A percentile compares a stretch with the other conserved stretches of the same genome.
These are phyloP conservation scores for Neoboletus subvelutipes DNA, from an alignment of 768 basidiomycete species.

Conservation along the genomic window DNA sequence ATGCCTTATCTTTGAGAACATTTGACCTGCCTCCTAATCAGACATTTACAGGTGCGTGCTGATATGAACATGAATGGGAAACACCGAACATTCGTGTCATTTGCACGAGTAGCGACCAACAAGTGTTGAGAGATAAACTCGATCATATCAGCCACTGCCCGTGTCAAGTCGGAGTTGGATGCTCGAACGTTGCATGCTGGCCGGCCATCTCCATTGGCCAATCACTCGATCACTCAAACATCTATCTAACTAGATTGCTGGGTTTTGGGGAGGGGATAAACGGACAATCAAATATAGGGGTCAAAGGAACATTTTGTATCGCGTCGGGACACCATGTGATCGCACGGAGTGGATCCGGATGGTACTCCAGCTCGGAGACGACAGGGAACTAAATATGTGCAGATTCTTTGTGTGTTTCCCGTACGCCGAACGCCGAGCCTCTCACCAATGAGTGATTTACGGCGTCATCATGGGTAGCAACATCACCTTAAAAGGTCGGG, in stretches of 20 bases:
- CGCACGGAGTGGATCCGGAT: constrained; percentile 8
- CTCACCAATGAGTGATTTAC: constrained; percentile 11
- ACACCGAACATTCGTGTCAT: constrained; percentile 17
- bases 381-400: constrained; percentile 9
- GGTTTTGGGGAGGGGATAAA: constrained; percentile 2
- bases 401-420: constrained; percentile 13
- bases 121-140: constrained; percentile 1
- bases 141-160: constrained; percentile 5
- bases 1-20: constrained; percentile 10
- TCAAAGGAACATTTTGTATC: neutral
- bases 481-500: constrained; percentile 5
- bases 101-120: neutral
- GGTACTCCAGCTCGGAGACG: neutral
- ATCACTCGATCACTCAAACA: constrained; percentile 4
- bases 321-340: constrained; percentile 5
- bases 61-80: constrained; percentile 14
- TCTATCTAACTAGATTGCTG: constrained; percentile 1
- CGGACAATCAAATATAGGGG: constrained; percentile 7
- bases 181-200: neutral
- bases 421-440: constrained; percentile 1
- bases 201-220: constrained; percentile 1
- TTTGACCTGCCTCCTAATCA: neutral
- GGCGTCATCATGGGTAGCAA: constrained; percentile 8
- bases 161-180: constrained; percentile 18
- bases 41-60: neutral